Evolutionary conservation across 208 protist genomes (phyloP).

Genomic region (Trypanosomatidae sp.): DNA sequence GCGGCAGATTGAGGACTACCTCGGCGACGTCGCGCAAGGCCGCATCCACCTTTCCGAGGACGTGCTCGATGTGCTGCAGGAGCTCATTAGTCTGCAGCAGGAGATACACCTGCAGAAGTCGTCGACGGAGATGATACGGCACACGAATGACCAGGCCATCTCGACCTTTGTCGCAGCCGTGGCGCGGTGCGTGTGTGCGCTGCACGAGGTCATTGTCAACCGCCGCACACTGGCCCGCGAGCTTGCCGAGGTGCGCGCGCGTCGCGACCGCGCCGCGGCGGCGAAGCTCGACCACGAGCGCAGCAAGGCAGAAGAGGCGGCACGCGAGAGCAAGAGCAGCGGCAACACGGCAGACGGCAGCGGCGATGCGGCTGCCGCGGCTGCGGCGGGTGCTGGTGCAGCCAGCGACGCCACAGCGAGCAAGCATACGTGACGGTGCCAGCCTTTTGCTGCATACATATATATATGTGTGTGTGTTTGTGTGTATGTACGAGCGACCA

Average conservation of each 20-base stretch:
- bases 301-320: constrained; percentile 35
- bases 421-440: neutral
- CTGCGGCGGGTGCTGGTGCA: neutral
- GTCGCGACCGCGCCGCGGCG: constrained; percentile 37
- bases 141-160: constrained; percentile 77
- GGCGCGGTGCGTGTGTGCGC: constrained; percentile 58
- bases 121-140: constrained; percentile 77
- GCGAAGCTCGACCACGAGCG: constrained; percentile 49
- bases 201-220: constrained; percentile 82
- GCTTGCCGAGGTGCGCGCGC: constrained; percentile 40
- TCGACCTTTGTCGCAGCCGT: constrained; percentile 76
- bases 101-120: constrained; percentile 72
- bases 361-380: neutral
- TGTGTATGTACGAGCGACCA: neutral
- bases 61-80: constrained; percentile 78
- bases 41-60: constrained; percentile 72
- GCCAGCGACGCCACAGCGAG: neutral
- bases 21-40: constrained; percentile 65
- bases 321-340: neutral
- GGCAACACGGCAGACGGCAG: neutral
- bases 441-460: neutral
- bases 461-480: neutral
- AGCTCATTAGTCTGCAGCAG: constrained; percentile 79
- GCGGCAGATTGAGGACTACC: constrained; percentile 85
- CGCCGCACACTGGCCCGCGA: constrained; percentile 63